Evolutionary conservation across 345 rosid genomes (phyloP).

Genomic region (Noccaea bulbosa): DNA sequence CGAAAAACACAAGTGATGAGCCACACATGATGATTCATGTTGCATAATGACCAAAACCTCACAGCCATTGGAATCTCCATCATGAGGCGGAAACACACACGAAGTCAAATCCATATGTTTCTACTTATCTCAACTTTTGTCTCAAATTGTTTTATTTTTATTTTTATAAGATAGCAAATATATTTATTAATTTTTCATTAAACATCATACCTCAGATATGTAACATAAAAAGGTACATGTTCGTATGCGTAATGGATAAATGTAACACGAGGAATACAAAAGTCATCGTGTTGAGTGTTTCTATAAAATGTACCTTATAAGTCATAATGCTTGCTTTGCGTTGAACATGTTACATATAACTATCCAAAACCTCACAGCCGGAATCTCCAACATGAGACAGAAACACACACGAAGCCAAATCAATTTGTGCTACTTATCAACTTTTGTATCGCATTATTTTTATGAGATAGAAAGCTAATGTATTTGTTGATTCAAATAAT

Average conservation of each 20-base stretch:
- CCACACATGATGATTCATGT: constrained; percentile 36
- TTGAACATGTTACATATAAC: constrained; percentile 27
- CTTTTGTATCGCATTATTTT: constrained; percentile 31
- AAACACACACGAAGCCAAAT: constrained; percentile 25
- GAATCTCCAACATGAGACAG: constrained; percentile 27
- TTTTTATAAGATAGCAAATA: too few relatives aligned
- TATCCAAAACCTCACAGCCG: constrained; percentile 19
- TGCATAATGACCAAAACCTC: constrained; percentile 30
- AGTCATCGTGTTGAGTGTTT: too few relatives aligned
- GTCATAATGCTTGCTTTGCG: too few relatives aligned
- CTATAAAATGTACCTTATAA: too few relatives aligned
- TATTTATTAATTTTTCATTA: too few relatives aligned
- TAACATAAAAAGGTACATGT: too few relatives aligned
- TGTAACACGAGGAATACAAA: too few relatives aligned
- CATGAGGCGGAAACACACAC: constrained; percentile 32
- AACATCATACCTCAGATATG: too few relatives aligned
- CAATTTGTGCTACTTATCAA: constrained; percentile 30
- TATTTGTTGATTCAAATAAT: not conserved
- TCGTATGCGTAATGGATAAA: too few relatives aligned
- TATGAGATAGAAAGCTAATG: not conserved
- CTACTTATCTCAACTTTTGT: too few relatives aligned
- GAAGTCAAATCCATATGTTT: constrained; percentile 11
- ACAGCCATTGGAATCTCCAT: not conserved
- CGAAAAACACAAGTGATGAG: constrained; percentile 21
- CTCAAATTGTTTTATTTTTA: too few relatives aligned